Base-by-base conservation (phyloP, 768 basidiomycete genomes). In the Podaxis sp. region DNA sequence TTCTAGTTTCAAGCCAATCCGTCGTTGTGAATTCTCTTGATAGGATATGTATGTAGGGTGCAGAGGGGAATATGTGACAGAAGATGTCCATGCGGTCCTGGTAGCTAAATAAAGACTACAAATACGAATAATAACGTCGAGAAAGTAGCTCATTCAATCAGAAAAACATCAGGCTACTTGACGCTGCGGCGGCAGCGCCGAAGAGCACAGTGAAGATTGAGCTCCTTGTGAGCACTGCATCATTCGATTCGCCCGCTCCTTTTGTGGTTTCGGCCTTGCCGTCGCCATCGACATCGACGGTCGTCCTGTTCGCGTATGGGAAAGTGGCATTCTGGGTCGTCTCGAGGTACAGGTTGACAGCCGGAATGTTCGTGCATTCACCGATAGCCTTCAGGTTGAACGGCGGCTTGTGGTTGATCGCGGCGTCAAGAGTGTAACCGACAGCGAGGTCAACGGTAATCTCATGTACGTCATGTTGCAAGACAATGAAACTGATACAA, bases 361-460 rank as follows among this genome's bases (percentile, higher is more conserved):
- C 68, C 5, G 86, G 82, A 67, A 87, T 81, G 55, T 81, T 82
- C 61, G 82, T 80, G 81, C 96, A 98, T 62, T 85, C 68, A 29
- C 93, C 90, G 71, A 98, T 90, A 43, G 92, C 79, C 76, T 88
- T 80, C 64, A 91, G 78, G 85, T 76, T 85, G 72, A 95, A 86
- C 2, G 80, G 65, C 13, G 90, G 91, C 15, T 78, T 78, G 69
- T 88, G 86, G 22, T 68, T 80, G 68, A 91, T 73, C 22, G 94
- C 96, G 29, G 87, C 80, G 61, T 91, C 84, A 17, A 97, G 79
- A 65, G 92, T 89, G 77, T 94, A 95, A 24, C 91, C 93, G 61
- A 90, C 82, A 29, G 95, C 95, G 66, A 98, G 85, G 68, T 96
- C 93, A 56, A 96, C 94, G 12, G 93, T 91, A 69, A 93, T 85